Evolutionary conservation across 2,329 filamentous ascomycete species (phyloP).

Genomic region (Salinomyces thailandicus): DNA sequence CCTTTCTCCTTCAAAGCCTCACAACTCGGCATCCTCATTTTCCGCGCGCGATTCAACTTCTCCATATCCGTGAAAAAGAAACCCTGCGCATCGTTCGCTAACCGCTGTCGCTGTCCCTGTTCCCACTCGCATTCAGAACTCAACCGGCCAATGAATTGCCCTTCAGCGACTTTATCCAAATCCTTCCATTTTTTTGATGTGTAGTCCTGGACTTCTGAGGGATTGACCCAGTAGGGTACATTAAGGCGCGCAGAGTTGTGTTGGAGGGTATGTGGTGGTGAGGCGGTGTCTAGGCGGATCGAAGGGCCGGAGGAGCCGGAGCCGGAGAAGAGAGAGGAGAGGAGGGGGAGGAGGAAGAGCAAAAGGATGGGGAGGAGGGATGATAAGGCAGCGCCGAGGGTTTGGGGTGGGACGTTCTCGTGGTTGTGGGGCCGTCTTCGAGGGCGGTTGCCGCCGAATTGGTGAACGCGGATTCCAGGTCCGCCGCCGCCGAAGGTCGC

Average conservation of each 20-base stretch:
- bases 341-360: conserved; percentile 70
- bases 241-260: conserved; percentile 61
- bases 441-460: conserved; percentile 75
- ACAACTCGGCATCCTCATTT: conserved; percentile 51
- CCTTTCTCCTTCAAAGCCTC: conserved; percentile 44
- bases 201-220: conserved; percentile 62
- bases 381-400: conserved; percentile 34
- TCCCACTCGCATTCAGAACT: conserved; percentile 66
- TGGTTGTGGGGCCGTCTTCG: conserved; percentile 61
- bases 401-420: conserved; percentile 39
- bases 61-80: conserved; percentile 77
- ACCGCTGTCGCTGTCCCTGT: conserved; percentile 50
- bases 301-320: conserved; percentile 49
- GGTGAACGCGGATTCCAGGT: conserved; percentile 84
- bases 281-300: conserved; percentile 64
- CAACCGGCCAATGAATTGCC: conserved; percentile 57
- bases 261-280: conserved; percentile 61
- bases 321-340: conserved; percentile 70
- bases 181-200: conserved; percentile 57
- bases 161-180: conserved; percentile 69
- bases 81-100: conserved; percentile 69
- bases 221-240: conserved; percentile 78
- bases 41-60: conserved; percentile 62
- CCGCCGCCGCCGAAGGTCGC: conserved; percentile 79
- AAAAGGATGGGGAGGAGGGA: conserved; percentile 69